Conservation (phyloP, 2,329 filamentous ascomycete species). For the Fusarium liriodendri region DNA sequence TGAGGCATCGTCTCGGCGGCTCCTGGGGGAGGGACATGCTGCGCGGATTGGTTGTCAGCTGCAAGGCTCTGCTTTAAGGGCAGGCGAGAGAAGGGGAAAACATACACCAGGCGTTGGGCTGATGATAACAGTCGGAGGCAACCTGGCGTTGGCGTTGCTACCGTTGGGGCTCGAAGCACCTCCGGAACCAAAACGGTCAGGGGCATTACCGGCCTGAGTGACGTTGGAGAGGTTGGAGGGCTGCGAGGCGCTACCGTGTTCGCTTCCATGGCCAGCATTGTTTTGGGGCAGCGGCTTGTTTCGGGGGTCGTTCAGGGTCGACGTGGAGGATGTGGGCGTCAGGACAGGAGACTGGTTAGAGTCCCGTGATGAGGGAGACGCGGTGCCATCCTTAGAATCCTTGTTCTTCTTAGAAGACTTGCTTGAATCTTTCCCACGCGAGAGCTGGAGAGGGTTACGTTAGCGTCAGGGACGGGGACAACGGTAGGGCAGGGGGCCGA, state of each 20-base stretch:
- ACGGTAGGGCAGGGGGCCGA: background rate
- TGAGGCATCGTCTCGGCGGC: slow-evolving; percentile 98
- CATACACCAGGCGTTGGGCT: slow-evolving; percentile 93
- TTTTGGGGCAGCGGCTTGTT: slow-evolving; percentile 80
- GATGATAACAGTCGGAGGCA: slow-evolving; percentile 91
- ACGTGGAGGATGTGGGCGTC: slow-evolving; percentile 91
- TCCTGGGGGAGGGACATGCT: slow-evolving; percentile 91
- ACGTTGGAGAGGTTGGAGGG: slow-evolving; percentile 52
- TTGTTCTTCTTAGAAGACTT: slow-evolving; percentile 85
- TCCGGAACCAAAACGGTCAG: slow-evolving; percentile 57
- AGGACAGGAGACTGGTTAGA: slow-evolving; percentile 70
- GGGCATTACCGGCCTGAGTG: slow-evolving; percentile 50
- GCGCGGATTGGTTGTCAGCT: slow-evolving; percentile 19
- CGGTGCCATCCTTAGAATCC: slow-evolving; percentile 79
- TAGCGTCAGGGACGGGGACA: slow-evolving; percentile 11
- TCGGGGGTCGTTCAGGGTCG: slow-evolving; percentile 84
- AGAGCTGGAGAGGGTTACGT: slow-evolving; percentile 72
- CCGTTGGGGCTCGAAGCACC: slow-evolving; percentile 52
- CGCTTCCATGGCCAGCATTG: slow-evolving; percentile 57
- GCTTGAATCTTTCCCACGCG: slow-evolving; percentile 86
- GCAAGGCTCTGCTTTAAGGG: background rate
- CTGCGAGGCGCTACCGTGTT: slow-evolving; percentile 56
- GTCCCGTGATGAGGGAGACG: slow-evolving; percentile 77
- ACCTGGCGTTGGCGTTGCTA: slow-evolving; percentile 48
- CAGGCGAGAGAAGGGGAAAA: slow-evolving; percentile 35